A percentile compares a stretch with the other conserved stretches of the same genome.
Conservation (phyloP, 2,329 filamentous ascomycete genomes). For the Volutella citrinella region DNA sequence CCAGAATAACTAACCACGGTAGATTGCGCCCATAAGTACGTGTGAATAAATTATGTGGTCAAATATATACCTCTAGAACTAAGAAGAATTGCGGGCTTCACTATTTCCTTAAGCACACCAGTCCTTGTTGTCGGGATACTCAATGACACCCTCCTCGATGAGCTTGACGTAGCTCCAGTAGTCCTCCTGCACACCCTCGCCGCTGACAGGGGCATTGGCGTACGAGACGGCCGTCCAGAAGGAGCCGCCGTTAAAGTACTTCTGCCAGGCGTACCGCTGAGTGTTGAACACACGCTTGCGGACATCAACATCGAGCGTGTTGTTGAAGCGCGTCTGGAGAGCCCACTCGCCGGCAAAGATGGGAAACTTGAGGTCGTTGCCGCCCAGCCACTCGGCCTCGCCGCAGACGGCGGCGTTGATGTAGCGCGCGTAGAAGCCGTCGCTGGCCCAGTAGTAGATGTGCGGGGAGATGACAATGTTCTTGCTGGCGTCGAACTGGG, state of each 20-base stretch:
- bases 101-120: no score
- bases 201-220: conserved; percentile 5
- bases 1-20: no score
- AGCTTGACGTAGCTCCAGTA: conserved; percentile 13
- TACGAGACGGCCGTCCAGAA: conserved; percentile 8
- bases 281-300: conserved; percentile 8
- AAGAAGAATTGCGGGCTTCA: no score
- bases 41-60: no score
- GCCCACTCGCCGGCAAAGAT: conserved; percentile 12
- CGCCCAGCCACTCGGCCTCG: conserved; percentile 1
- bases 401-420: conserved; percentile 1
- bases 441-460: conserved; percentile 9
- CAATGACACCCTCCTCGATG: no score
- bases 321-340: conserved; percentile 4
- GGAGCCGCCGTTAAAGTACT: conserved; percentile 3
- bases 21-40: no score
- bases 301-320: conserved; percentile 2
- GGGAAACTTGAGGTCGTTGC: conserved; percentile 8
- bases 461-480: conserved; percentile 10
- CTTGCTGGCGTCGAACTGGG: neutral
- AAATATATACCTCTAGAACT: no score
- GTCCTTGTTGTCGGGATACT: no score
- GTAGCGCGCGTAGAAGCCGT: neutral
- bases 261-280: neutral
- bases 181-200: conserved; percentile 8